Evolutionary conservation across 306 rosid species (phyloP), one percentile per base, ranked within the genome.

Genomic region (Citrullus mucosospermus): DNA sequence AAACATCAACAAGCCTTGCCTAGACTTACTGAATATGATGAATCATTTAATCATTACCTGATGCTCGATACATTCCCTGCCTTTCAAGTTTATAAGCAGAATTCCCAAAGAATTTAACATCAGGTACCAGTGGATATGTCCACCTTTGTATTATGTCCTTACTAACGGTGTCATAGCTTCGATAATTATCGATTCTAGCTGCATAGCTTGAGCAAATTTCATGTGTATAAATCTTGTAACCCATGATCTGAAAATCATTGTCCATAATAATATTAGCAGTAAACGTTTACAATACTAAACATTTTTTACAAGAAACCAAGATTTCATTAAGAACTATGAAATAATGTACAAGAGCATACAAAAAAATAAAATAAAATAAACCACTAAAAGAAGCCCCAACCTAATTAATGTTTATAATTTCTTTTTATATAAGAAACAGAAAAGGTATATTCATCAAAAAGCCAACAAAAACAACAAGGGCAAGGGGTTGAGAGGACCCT

Each of bases 81-180:
- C 99, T 87, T 84, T 91, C 98, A 78, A 92, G 89, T 86, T 91
- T 96, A 76, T 81, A 80, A 38, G 85, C 68, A 68, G 96, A 80
- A 60, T 84, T 87, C 74, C 91, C 96, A 84, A 85, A 89, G 80
- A 84, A 91, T 88, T 75, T 93, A 70, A 92, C 90, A 88, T 96
- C 99, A 44, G 99, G 98, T 77, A 92, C 99, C 72, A 92, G 82
- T 62, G 99, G 99, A 84, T 91, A 96, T 18, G 99, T 91, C 99
- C 99, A 96, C 78, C 99, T 87, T 80, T 92, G 99, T 81, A 96
- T 96, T 82, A 96, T 91, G 87, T 96, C 99, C 85, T 88, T 92
- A 88, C 98, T 96, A 72, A 96, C 86, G 38, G 98, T 87, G 85
- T 85, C 98, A 82, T 96, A 96, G 85, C 99, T 93, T 85, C 97